A percentile compares a stretch with the other conserved stretches of the same genome.
Conservation (phyloP, 2,329 filamentous ascomycete genomes). For the Ophiocordyceps unilateralis region DNA sequence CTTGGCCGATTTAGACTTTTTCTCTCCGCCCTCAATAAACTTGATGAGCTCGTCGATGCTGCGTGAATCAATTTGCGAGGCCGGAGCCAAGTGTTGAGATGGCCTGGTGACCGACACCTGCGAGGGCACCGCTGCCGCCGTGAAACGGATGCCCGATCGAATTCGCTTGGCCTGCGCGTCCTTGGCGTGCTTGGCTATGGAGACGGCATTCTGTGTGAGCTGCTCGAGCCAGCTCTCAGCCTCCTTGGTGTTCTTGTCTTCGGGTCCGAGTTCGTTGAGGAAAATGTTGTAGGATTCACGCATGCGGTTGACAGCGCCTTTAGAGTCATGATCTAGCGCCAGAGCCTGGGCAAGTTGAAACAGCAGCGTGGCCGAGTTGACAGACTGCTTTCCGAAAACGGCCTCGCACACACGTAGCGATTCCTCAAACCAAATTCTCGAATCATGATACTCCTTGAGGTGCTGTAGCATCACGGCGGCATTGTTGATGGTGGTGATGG, state of each 20-base stretch:
- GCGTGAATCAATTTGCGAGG: conserved; percentile 46
- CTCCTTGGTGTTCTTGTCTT: conserved; percentile 96
- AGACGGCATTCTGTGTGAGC: conserved; percentile 87
- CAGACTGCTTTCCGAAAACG: conserved; percentile 73
- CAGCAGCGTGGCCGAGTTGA: conserved; percentile 85
- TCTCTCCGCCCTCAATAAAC: conserved; percentile 71
- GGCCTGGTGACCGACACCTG: conserved; percentile 11
- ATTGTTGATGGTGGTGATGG: conserved; percentile 97
- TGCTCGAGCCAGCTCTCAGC: conserved; percentile 94
- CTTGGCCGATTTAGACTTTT: conserved; percentile 34
- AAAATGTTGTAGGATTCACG: conserved; percentile 95
- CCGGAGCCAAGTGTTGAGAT: conserved; percentile 12
- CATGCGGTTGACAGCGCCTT: conserved; percentile 83
- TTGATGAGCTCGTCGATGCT: conserved; percentile 87
- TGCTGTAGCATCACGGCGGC: conserved; percentile 96
- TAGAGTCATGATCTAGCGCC: conserved; percentile 88
- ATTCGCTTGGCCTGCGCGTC: conserved; percentile 62
- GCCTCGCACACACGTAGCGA: conserved; percentile 78
- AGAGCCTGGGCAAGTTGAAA: conserved; percentile 96
- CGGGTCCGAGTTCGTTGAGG: conserved; percentile 65
- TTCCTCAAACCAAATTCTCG: conserved; percentile 90
- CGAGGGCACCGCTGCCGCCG: conserved; percentile 15
- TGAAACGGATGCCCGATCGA: conserved; percentile 52
- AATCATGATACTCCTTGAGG: conserved; percentile 87
- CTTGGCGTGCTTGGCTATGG: conserved; percentile 85